A percentile compares a stretch with the other conserved stretches of the same genome.
Conservation (phyloP, 768 basidiomycete species). For the Phlegmacium glaucopus region DNA sequence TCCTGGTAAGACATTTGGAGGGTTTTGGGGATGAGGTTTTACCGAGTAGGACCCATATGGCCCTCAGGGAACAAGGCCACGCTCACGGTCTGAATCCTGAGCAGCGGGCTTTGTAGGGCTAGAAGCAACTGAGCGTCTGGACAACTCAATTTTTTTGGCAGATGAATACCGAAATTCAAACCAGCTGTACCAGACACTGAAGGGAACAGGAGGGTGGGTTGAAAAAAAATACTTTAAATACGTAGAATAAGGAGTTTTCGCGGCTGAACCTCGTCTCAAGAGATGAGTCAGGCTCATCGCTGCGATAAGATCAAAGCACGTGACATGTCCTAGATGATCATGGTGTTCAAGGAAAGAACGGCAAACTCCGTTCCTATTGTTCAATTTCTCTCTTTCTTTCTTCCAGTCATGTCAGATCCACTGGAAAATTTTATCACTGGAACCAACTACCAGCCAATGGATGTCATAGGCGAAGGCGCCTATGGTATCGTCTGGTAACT, state of each 20-base stretch:
- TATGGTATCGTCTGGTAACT: constrained; percentile 82
- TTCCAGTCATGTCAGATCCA: constrained; percentile 19
- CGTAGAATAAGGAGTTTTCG: too few species aligned
- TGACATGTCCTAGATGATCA: too few species aligned
- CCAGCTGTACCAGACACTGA: too few species aligned
- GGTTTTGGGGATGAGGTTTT: constrained; percentile 9
- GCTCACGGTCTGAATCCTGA: constrained; percentile 23
- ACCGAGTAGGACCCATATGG: constrained; percentile 17
- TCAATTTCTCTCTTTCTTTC: constrained; percentile 3
- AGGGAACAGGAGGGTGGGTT: too few species aligned
- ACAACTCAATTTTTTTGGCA: too few species aligned
- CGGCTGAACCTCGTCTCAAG: too few species aligned
- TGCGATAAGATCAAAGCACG: too few species aligned
- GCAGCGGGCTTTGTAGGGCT: constrained; percentile 22
- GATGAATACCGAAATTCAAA: too few species aligned
- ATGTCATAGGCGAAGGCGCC: constrained; percentile 92
- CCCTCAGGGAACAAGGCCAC: constrained; percentile 19
- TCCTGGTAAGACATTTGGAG: constrained; percentile 12
- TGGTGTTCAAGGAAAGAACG: constrained; percentile 6
- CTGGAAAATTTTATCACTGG: constrained; percentile 46
- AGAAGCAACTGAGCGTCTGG: constrained; percentile 13
- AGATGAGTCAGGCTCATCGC: too few species aligned
- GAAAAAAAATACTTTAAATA: too few species aligned
- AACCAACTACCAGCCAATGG: constrained; percentile 65
- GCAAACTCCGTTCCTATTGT: constrained; percentile 11